Conservation (phyloP, 2,329 filamentous ascomycete genomes). For the Curvularia hawaiiensis region DNA sequence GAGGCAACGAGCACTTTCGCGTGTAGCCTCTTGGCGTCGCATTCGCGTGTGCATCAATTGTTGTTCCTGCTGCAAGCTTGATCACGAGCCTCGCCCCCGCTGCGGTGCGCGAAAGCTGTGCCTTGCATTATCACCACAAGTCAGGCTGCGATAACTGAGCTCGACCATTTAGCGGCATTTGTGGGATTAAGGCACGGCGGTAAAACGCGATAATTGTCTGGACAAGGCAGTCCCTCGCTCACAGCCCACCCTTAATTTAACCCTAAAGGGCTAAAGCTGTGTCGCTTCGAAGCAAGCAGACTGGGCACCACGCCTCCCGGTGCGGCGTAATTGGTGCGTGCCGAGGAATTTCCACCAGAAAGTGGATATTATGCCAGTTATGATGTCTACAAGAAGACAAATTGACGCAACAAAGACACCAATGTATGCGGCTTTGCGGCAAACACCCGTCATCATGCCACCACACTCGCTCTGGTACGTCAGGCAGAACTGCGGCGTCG, state of each 20-base stretch:
- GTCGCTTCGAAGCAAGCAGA: slow-evolving; percentile 16
- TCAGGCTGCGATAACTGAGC: slow-evolving; percentile 24
- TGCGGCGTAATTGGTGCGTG: slow-evolving; percentile 21
- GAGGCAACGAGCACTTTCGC: slow-evolving; percentile 6
- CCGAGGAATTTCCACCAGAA: slow-evolving; percentile 4
- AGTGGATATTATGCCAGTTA: slow-evolving; percentile 19
- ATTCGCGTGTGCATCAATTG: slow-evolving; percentile 21
- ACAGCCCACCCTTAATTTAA: slow-evolving; percentile 27
- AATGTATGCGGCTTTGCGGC: slow-evolving; percentile 20
- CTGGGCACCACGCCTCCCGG: slow-evolving; percentile 9
- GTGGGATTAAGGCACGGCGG: slow-evolving; percentile 27
- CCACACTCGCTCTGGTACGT: slow-evolving; percentile 23
- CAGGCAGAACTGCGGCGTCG: slow-evolving; percentile 34
- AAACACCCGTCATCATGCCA: slow-evolving; percentile 19
- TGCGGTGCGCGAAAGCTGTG: slow-evolving; percentile 36
- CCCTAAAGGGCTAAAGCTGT: slow-evolving; percentile 20
- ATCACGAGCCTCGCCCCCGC: slow-evolving; percentile 35
- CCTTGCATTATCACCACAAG: slow-evolving; percentile 30
- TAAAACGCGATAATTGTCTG: slow-evolving; percentile 28
- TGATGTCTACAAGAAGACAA: slow-evolving; percentile 10
- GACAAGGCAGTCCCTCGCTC: slow-evolving; percentile 19
- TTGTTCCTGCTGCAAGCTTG: slow-evolving; percentile 28
- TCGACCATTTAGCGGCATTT: slow-evolving; percentile 32
- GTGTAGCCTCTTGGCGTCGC: slow-evolving; percentile 8
- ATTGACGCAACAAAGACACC: slow-evolving; percentile 19